Base-by-base conservation (phyloP, 129 eudicot genomes). In the Chrysanthemum seticuspe region DNA sequence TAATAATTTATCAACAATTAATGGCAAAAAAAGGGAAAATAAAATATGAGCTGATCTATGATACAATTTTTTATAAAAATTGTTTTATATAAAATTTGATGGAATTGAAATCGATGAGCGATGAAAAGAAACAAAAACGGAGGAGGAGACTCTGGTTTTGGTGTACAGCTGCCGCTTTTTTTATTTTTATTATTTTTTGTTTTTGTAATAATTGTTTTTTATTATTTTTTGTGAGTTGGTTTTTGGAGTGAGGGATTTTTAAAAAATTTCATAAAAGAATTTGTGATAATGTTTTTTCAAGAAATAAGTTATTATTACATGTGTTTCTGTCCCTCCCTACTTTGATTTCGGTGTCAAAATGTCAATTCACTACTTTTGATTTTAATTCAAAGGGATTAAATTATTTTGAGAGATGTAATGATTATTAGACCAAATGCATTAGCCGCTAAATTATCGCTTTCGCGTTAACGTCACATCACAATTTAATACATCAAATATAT, bases 101-200 rank as follows among this genome's bases (percentile, higher is more conserved):
- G 67, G 31, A 23, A 40, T 62, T 82, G 80, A 78, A 89, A 79
- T 75, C 81, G 86, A 84, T 81, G 84, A 85, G 89, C 95, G 77
- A 77, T 78, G 76, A 73, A 31, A 74, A 72, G 69, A 74, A 71
- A 74, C 81, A 77, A 77, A 83, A 78, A 66, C 72, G 79, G 81
- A 78, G 73, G 81, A 78, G 73, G 81, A 71, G 81, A 76, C 79
- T 58, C 82, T 69, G 86, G 88, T 85, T 91, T 87, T 81, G 89
- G 87, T 87, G 88, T 88, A 82, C 79, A 81, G 87, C 97, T 83
- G 91, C 96, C 93, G 96, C 96, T 88, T 89, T 89, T 85, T 72
- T 79, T 70, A 55, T 23, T 27, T 76, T 51, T 36, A 6, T 53
- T 67, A 27, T 74, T 60, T 56, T 70, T 45, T 10, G 5, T 48